These are phyloP conservation scores for Claviceps citrina DNA, from an alignment of 2,329 filamentous ascomycete genomes.

Conservation along the genomic window DNA sequence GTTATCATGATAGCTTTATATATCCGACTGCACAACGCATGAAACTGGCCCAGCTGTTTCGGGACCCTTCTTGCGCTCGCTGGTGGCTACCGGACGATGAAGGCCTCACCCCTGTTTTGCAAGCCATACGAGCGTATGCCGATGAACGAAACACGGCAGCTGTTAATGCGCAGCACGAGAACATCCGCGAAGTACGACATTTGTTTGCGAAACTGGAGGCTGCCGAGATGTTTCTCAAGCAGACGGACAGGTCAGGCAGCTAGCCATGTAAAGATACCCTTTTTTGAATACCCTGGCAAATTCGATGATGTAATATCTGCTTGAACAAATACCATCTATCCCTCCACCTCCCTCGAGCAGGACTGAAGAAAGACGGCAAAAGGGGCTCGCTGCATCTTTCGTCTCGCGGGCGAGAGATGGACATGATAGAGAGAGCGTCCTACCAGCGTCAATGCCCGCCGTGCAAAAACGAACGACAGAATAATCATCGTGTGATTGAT, in stretches of 20 bases:
- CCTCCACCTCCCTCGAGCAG: too few relatives aligned
- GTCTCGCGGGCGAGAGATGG: too few relatives aligned
- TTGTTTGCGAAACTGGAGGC: conserved; percentile 48
- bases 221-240: conserved; percentile 3
- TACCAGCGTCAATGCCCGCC: too few relatives aligned
- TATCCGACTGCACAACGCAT: conserved; percentile 59
- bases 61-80: conserved; percentile 50
- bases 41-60: conserved; percentile 63
- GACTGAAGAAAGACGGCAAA: too few relatives aligned
- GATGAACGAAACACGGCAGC: conserved; percentile 55
- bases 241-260: background rate
- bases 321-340: too few relatives aligned
- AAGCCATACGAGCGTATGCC: conserved; percentile 65
- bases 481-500: too few relatives aligned
- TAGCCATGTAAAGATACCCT: background rate
- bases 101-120: conserved; percentile 56
- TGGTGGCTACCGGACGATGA: conserved; percentile 89
- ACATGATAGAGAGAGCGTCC: too few relatives aligned
- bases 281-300: background rate
- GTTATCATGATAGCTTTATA: conserved; percentile 59
- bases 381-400: too few relatives aligned
- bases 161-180: conserved; percentile 43
- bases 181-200: conserved; percentile 58
- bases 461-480: too few relatives aligned
- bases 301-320: too few relatives aligned